A percentile compares a stretch with the other conserved stretches of the same genome.
Conservation (phyloP, 2,329 filamentous ascomycete genomes). For the Aspergillus intermedius region DNA sequence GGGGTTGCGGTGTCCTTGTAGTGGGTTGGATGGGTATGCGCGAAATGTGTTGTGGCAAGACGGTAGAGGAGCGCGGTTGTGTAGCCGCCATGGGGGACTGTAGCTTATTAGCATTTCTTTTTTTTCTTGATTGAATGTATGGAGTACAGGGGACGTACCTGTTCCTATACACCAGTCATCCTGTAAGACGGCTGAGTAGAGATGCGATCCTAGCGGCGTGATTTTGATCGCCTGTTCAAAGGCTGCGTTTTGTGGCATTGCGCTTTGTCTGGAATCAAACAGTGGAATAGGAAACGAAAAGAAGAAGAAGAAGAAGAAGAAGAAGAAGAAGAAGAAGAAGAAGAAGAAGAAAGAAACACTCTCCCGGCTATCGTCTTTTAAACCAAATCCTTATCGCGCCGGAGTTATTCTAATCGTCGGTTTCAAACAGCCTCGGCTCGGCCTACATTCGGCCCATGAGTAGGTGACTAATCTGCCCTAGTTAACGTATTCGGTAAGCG, state of each 20-base stretch:
- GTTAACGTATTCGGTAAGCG: no score
- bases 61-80: conserved; percentile 58
- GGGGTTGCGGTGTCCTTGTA: conserved; percentile 47
- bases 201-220: conserved; percentile 43
- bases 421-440: no score
- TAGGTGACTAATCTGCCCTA: no score
- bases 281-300: no score
- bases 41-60: conserved; percentile 55
- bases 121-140: conserved; percentile 2
- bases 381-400: no score
- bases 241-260: conserved; percentile 15
- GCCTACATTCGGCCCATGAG: no score
- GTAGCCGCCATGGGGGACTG: conserved; percentile 67
- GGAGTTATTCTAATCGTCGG: no score
- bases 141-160: conserved; percentile 37
- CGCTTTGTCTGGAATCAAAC: background rate
- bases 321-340: no score
- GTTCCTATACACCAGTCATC: conserved; percentile 61
- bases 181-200: conserved; percentile 51
- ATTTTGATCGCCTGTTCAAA: conserved; percentile 35
- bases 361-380: no score
- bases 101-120: conserved; percentile 8
- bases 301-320: no score
- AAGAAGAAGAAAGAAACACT: no score
- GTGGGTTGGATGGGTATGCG: conserved; percentile 51